Conservation (phyloP, 257 asterid species). For the Marsdenia floribunda region DNA sequence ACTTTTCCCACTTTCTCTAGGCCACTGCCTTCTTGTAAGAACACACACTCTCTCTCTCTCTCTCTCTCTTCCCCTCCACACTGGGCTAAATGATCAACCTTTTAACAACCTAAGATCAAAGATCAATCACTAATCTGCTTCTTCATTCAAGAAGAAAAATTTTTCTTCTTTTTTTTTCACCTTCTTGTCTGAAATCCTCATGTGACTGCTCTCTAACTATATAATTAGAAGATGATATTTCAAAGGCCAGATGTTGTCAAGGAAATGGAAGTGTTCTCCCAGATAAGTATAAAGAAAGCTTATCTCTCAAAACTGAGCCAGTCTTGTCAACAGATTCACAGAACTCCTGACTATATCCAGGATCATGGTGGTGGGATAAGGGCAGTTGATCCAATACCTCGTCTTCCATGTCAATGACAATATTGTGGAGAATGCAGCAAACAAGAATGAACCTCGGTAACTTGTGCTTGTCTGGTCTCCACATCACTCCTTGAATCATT, state of each 20-base stretch:
- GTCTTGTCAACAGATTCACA: slow-evolving; percentile 45
- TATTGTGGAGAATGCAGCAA: slow-evolving; percentile 89
- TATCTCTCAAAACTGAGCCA: slow-evolving; percentile 49
- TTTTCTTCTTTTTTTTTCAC: too few species aligned
- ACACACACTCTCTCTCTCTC: too few species aligned
- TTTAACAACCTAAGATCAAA: not conserved
- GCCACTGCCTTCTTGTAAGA: too few species aligned
- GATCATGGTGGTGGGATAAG: slow-evolving; percentile 42
- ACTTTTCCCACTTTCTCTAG: too few species aligned
- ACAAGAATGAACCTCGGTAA: slow-evolving; percentile 76
- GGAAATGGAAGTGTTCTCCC: slow-evolving; percentile 24
- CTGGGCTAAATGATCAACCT: not conserved
- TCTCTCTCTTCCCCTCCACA: not conserved
- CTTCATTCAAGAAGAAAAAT: not conserved
- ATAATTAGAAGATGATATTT: not conserved
- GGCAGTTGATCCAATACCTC: slow-evolving; percentile 32
- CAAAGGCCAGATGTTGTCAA: not conserved
- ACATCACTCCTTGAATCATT: slow-evolving; percentile 70
- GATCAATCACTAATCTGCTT: not conserved
- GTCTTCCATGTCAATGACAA: slow-evolving; percentile 72
- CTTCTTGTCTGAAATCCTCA: not conserved
- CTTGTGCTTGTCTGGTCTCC: slow-evolving; percentile 90
- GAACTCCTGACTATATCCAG: slow-evolving; percentile 47
- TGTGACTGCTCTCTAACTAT: not conserved
- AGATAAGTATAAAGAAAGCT: slow-evolving; percentile 35